A percentile compares a stretch with the other conserved stretches of the same genome.
Conservation (phyloP, 2,329 filamentous ascomycete species). For the Lomentospora prolificans region DNA sequence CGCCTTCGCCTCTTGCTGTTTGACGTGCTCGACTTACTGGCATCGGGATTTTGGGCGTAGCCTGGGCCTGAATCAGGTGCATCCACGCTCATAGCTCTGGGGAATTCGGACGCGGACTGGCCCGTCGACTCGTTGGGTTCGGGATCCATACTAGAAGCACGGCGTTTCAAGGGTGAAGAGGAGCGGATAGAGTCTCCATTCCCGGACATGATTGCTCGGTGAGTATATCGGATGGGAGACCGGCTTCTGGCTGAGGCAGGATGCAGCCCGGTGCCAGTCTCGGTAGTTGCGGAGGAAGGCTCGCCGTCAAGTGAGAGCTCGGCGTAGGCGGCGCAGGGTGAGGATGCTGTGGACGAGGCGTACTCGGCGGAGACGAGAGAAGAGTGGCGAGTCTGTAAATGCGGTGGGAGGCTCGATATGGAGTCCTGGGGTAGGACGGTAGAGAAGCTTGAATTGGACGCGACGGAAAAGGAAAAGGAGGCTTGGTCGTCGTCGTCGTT, state of each 20-base stretch:
- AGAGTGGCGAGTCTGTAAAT: conserved; percentile 35
- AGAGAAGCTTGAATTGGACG: conserved; percentile 18
- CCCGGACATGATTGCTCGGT: conserved; percentile 49
- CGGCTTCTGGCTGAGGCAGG: conserved; percentile 31
- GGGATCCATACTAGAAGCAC: conserved; percentile 52
- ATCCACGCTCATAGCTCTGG: conserved; percentile 33
- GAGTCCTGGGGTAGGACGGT: conserved; percentile 22
- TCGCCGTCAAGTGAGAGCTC: conserved; percentile 49
- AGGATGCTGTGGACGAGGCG: conserved; percentile 46
- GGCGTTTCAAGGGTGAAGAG: conserved; percentile 55
- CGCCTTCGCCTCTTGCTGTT: not conserved
- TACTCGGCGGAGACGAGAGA: conserved; percentile 37
- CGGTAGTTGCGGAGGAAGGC: conserved; percentile 17
- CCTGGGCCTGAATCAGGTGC: conserved; percentile 19
- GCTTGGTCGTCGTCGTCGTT: conserved; percentile 31
- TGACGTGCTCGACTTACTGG: conserved; percentile 8
- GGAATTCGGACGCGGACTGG: conserved; percentile 12
- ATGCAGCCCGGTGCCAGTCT: conserved; percentile 28
- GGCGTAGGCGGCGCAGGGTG: conserved; percentile 46
- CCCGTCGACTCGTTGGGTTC: conserved; percentile 24
- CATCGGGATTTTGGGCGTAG: conserved; percentile 11
- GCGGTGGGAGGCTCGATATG: conserved; percentile 28
- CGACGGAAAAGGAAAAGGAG: conserved; percentile 39
- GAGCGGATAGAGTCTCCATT: conserved; percentile 50
- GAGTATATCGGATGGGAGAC: conserved; percentile 42